phyloP scores from a whole-genome alignment of 2,329 filamentous ascomycete genomes.

The Fusarium xylarioides region DNA sequence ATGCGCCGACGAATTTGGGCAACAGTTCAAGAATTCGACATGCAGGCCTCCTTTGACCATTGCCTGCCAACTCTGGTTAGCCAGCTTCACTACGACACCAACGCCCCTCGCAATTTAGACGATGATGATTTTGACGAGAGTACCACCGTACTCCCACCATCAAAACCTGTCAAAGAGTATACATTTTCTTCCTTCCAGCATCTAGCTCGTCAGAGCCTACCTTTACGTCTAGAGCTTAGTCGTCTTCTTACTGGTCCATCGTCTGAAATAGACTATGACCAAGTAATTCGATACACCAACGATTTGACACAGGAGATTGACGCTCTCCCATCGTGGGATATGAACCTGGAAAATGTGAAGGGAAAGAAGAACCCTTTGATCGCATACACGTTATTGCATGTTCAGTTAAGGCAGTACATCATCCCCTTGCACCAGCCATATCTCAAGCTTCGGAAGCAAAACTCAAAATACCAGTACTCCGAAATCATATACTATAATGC shows the following conservation, averaged over 20 bases:
- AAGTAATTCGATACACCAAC: conserved; percentile 69
- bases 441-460: conserved; percentile 66
- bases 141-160: conserved; percentile 60
- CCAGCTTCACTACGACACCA: conserved; percentile 64
- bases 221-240: conserved; percentile 65
- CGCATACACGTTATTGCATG: conserved; percentile 67
- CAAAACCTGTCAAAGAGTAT: conserved; percentile 62
- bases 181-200: conserved; percentile 69
- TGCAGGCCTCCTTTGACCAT: conserved; percentile 69
- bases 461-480: conserved; percentile 70
- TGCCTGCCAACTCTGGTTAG: conserved; percentile 67
- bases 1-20: conserved; percentile 70
- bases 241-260: conserved; percentile 64
- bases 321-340: conserved; percentile 64
- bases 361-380: conserved; percentile 64
- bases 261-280: conserved; percentile 67
- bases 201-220: conserved; percentile 64
- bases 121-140: conserved; percentile 66
- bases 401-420: conserved; percentile 69
- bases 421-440: conserved; percentile 69
- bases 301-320: conserved; percentile 70
- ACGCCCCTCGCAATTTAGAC: conserved; percentile 65
- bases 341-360: conserved; percentile 48
- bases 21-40: conserved; percentile 68
- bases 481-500: conserved; percentile 72